Percentiles rank a stretch among this genome's conserved stretches.
Evolutionary conservation across 148 eudicot genomes (phyloP).

Genomic region (Beta vulgaris): DNA sequence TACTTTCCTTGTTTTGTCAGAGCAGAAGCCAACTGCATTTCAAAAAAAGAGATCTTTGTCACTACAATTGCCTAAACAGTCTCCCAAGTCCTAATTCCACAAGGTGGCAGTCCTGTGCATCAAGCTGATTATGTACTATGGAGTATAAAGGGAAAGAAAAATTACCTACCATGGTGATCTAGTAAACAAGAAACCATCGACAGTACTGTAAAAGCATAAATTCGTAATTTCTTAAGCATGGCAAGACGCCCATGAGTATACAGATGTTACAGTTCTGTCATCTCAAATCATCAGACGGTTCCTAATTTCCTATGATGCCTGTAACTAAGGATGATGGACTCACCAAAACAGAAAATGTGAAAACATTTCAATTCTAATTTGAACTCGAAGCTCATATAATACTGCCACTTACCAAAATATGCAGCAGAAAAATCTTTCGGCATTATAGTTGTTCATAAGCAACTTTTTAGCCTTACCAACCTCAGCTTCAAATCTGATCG

Average conservation of each 20-base stretch:
- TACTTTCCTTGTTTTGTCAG: not conserved
- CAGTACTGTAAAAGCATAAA: not conserved
- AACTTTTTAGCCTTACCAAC: not conserved
- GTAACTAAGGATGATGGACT: not conserved
- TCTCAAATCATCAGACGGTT: not conserved
- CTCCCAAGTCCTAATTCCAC: not conserved
- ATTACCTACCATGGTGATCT: not conserved
- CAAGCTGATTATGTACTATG: not conserved
- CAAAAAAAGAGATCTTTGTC: too few relatives aligned
- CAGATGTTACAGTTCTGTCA: not conserved
- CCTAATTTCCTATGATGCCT: slow-evolving; percentile 1
- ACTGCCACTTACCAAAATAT: slow-evolving; percentile 9
- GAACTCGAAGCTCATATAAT: slow-evolving; percentile 4
- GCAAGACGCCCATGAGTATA: not conserved
- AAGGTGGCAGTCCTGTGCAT: not conserved
- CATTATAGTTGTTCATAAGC: not conserved
- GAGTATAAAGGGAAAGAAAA: not conserved
- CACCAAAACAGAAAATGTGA: not conserved
- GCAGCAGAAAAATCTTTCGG: not conserved
- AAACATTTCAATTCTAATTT: not conserved
- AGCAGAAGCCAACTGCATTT: not conserved
- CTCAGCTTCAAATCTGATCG: not conserved
- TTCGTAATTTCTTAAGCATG: not conserved
- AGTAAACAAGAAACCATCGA: not conserved
- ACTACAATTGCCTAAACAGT: too few relatives aligned